Evolutionary conservation across 1,284 basidiomycete genomes (phyloP).

Genomic region (Cryptococcus hybrid): DNA sequence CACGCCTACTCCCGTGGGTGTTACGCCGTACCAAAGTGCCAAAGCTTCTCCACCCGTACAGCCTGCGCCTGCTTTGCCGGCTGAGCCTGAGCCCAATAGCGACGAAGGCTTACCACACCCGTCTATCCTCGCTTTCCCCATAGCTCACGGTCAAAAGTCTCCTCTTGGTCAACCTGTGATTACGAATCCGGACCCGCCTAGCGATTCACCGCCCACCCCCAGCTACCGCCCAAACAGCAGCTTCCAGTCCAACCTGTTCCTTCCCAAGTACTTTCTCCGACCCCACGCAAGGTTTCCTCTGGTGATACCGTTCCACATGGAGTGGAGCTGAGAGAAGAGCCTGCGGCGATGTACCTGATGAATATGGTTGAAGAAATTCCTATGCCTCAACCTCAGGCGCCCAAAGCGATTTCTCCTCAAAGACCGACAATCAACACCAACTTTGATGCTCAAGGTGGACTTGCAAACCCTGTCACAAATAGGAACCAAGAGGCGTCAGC

Average conservation of each 20-base stretch:
- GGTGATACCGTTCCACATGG: constrained; percentile 11
- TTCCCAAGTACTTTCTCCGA: constrained; percentile 21
- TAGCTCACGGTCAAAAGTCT: background rate
- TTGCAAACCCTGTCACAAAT: background rate
- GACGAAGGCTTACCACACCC: background rate
- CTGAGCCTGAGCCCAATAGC: background rate
- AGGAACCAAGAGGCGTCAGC: background rate
- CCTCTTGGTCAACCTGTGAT: background rate
- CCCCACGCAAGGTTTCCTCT: constrained; percentile 28
- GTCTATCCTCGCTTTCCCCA: background rate
- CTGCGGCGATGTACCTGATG: constrained; percentile 45
- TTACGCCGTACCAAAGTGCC: constrained; percentile 1
- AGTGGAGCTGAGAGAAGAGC: constrained; percentile 35
- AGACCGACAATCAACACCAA: constrained; percentile 14
- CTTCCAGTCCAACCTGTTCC: background rate
- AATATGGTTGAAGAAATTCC: constrained; percentile 44
- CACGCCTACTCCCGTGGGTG: constrained; percentile 10
- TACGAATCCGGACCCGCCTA: background rate
- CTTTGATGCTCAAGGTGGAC: background rate
- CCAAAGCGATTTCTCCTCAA: background rate
- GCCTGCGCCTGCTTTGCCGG: background rate
- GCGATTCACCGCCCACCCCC: background rate
- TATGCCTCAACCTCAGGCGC: background rate
- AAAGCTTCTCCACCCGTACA: background rate
- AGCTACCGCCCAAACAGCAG: background rate